Percentiles rank a stretch among this genome's conserved stretches.
These are phyloP conservation scores for Alternaria longipes DNA, from an alignment of 2,329 filamentous ascomycete genomes.

Conservation along the genomic window DNA sequence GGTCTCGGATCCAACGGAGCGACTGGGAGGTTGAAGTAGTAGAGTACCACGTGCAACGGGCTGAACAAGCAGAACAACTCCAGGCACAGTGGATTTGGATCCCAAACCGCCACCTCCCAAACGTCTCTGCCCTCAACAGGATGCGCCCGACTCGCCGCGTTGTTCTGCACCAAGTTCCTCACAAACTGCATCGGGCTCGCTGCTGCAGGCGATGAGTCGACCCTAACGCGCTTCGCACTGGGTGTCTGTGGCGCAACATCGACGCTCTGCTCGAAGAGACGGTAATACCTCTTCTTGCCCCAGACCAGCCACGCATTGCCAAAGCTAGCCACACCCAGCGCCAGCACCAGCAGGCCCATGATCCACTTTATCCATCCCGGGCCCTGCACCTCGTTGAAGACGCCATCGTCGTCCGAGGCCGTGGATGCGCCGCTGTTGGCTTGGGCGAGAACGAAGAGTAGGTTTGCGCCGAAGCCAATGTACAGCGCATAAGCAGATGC, in stretches of 20 bases:
- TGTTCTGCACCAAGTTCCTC: constrained; percentile 70
- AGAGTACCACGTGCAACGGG: constrained; percentile 89
- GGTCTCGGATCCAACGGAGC: constrained; percentile 78
- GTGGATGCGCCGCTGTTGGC: constrained; percentile 71
- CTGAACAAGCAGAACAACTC: constrained; percentile 90
- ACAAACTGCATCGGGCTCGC: constrained; percentile 82
- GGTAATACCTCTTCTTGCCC: constrained; percentile 82
- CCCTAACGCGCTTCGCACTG: constrained; percentile 86
- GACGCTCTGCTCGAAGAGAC: constrained; percentile 87
- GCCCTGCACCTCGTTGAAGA: constrained; percentile 70
- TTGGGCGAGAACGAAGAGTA: constrained; percentile 81
- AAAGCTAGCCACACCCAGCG: constrained; percentile 71
- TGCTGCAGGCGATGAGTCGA: constrained; percentile 81
- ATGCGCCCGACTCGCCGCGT: constrained; percentile 83
- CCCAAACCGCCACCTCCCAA: constrained; percentile 95
- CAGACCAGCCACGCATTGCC: constrained; percentile 85
- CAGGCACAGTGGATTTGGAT: constrained; percentile 84
- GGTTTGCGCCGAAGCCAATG: constrained; percentile 78
- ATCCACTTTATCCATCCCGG: constrained; percentile 74
- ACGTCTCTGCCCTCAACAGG: constrained; percentile 85
- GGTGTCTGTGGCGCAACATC: constrained; percentile 80
- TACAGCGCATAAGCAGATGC: constrained; percentile 77
- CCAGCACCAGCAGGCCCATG: constrained; percentile 74
- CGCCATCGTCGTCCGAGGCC: constrained; percentile 72
- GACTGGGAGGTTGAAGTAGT: constrained; percentile 87